These are phyloP conservation scores for Euphorbia peplus DNA, from an alignment of 345 rosid genomes.

Conservation along the genomic window DNA sequence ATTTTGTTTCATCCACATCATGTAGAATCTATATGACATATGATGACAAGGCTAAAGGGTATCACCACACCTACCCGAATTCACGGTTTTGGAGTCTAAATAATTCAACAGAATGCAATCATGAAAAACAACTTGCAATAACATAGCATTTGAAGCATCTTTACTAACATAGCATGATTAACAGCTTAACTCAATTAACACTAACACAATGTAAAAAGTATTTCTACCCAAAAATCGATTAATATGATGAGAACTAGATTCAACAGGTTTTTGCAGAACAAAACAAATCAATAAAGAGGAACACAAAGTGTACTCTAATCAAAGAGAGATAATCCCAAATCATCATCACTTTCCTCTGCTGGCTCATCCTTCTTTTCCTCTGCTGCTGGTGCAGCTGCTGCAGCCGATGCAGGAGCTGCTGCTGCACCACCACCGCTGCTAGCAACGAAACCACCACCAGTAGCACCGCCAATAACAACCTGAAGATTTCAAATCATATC, in stretches of 20 bases:
- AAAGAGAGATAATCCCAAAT: slow-evolving; percentile 23
- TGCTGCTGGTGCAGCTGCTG: slow-evolving; percentile 21
- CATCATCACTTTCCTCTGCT: slow-evolving; percentile 19
- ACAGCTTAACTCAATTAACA: neutral
- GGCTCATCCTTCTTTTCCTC: slow-evolving; percentile 23
- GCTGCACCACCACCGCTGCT: slow-evolving; percentile 20
- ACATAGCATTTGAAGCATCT: neutral
- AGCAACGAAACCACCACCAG: slow-evolving; percentile 16
- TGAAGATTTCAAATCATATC: neutral
- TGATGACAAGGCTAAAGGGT: too few species aligned
- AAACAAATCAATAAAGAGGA: neutral
- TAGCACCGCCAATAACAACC: slow-evolving; percentile 23
- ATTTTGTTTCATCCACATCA: too few species aligned
- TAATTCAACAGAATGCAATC: too few species aligned
- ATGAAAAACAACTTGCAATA: too few species aligned
- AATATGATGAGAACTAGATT: neutral
- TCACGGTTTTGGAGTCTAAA: too few species aligned
- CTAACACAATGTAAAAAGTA: neutral
- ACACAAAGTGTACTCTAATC: slow-evolving; percentile 5
- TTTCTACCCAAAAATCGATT: slow-evolving; percentile 1
- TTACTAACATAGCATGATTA: neutral
- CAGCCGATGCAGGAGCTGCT: slow-evolving; percentile 11
- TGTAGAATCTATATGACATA: too few species aligned
- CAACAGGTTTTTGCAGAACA: slow-evolving; percentile 2
- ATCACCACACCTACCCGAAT: too few species aligned